These are phyloP conservation scores for Xylariales sp. DNA, from an alignment of 2,329 filamentous ascomycete genomes.

Conservation along the genomic window DNA sequence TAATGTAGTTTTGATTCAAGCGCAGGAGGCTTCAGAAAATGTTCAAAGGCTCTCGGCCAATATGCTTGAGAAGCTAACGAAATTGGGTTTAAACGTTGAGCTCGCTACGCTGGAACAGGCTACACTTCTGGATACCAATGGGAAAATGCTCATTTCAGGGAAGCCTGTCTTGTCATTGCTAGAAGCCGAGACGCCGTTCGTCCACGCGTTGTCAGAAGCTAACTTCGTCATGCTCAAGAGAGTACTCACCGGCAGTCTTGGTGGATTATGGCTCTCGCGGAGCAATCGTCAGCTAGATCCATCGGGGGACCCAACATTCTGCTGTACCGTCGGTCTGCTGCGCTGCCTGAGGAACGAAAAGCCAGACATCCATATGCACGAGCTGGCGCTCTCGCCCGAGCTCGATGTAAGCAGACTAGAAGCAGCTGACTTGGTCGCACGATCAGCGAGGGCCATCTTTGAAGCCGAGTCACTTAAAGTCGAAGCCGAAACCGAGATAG, in stretches of 20 bases:
- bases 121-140: neutral
- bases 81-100: constrained; percentile 8
- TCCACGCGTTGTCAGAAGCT: neutral
- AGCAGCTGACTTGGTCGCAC: constrained; percentile 11
- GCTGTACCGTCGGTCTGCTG: constrained; percentile 10
- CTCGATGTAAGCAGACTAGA: neutral
- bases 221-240: constrained; percentile 5
- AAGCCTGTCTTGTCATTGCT: constrained; percentile 10
- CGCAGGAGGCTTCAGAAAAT: neutral
- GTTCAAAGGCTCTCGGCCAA: constrained; percentile 6
- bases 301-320: constrained; percentile 12
- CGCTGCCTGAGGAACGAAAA: constrained; percentile 14
- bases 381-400: constrained; percentile 5
- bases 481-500: constrained; percentile 8
- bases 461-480: constrained; percentile 1
- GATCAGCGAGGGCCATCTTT: constrained; percentile 8
- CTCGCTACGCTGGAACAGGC: constrained; percentile 11
- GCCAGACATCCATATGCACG: constrained; percentile 11
- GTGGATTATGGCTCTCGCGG: constrained; percentile 9
- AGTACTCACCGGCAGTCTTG: constrained; percentile 3
- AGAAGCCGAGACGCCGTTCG: constrained; percentile 8
- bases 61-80: neutral
- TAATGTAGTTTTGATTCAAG: constrained; percentile 5
- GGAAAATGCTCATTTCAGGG: constrained; percentile 8
- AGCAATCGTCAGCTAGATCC: constrained; percentile 14